Percentiles rank a stretch among this genome's conserved stretches.
Conservation (phyloP, 352 stramenopile species). For the Pythium coloratum region DNA sequence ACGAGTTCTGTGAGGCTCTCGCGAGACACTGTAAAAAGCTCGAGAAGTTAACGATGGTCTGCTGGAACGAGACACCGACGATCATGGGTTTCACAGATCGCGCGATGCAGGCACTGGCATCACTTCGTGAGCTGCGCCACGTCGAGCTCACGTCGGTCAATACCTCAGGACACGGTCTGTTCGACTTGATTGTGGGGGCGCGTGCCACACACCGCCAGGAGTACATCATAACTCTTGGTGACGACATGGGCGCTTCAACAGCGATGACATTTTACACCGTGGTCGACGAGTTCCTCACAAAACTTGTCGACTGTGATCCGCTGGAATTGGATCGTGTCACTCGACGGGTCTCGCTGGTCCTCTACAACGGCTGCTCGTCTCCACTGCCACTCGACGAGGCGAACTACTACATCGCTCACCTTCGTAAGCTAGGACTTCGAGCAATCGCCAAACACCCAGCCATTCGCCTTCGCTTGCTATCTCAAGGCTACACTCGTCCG, state of each 20-base stretch:
- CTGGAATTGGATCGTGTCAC: not conserved
- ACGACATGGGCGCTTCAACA: constrained; percentile 1
- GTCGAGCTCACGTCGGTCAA: constrained; percentile 26
- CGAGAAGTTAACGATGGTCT: constrained; percentile 22
- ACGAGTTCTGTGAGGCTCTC: constrained; percentile 21
- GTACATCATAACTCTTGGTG: constrained; percentile 15
- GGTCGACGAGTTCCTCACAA: constrained; percentile 16
- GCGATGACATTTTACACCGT: constrained; percentile 16
- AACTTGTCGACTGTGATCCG: not conserved
- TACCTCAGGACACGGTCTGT: constrained; percentile 19
- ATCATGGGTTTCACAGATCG: constrained; percentile 26
- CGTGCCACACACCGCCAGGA: not conserved
- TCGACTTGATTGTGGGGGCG: not conserved
- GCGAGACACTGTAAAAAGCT: constrained; percentile 8
- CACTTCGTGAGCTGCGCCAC: constrained; percentile 11
- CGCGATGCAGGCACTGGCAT: constrained; percentile 14
- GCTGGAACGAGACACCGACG: not conserved
- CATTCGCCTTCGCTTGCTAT: constrained; percentile 8
- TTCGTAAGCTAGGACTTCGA: not conserved
- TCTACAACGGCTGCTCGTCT: constrained; percentile 13
- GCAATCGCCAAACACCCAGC: constrained; percentile 8
- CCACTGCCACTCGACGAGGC: not conserved
- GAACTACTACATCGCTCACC: constrained; percentile 3
- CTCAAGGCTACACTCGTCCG: not conserved
- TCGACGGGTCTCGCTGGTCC: constrained; percentile 15